These are phyloP conservation scores for Lentinula lateritia DNA, from an alignment of 768 basidiomycete species.

Conservation along the genomic window DNA sequence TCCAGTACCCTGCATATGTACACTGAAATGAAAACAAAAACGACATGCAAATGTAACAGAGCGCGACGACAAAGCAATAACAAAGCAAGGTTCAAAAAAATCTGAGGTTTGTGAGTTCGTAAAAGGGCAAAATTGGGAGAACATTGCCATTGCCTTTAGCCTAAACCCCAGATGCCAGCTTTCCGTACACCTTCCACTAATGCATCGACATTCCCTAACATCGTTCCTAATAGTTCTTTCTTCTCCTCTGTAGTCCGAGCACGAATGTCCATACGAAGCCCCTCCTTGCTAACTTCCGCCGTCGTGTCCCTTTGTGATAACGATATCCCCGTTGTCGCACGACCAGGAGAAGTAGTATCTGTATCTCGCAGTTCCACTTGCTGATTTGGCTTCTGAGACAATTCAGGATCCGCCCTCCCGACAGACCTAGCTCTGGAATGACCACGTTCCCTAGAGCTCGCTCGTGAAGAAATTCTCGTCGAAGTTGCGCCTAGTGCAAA, in stretches of 20 bases:
- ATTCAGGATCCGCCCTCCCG: constrained; percentile 10
- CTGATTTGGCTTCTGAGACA: constrained; percentile 11
- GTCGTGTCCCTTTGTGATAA: not conserved
- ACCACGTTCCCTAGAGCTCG: not conserved
- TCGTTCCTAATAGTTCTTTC: constrained; percentile 70
- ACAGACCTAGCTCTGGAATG: constrained; percentile 2
- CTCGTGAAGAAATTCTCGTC: not conserved
- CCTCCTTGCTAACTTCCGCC: not conserved
- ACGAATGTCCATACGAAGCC: constrained; percentile 6
- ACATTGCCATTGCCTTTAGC: constrained; percentile 12
- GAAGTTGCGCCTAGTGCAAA: constrained; percentile 5
- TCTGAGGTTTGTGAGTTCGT: not conserved
- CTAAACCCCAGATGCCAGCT: constrained; percentile 84
- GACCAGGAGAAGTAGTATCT: not conserved
- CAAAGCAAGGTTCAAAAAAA: constrained; percentile 2
- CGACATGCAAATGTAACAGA: constrained; percentile 9
- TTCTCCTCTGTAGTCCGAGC: constrained; percentile 74
- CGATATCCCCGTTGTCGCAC: not conserved
- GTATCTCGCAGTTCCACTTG: not conserved
- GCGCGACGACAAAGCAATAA: constrained; percentile 8
- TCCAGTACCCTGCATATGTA: constrained; percentile 23
- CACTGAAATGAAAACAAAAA: not conserved
- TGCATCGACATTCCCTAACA: constrained; percentile 89
- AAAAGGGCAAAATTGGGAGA: not conserved
- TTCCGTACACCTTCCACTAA: constrained; percentile 83